These are phyloP conservation scores for Arachnopeziza araneosa DNA, from an alignment of 2,329 filamentous ascomycete genomes.

Conservation along the genomic window DNA sequence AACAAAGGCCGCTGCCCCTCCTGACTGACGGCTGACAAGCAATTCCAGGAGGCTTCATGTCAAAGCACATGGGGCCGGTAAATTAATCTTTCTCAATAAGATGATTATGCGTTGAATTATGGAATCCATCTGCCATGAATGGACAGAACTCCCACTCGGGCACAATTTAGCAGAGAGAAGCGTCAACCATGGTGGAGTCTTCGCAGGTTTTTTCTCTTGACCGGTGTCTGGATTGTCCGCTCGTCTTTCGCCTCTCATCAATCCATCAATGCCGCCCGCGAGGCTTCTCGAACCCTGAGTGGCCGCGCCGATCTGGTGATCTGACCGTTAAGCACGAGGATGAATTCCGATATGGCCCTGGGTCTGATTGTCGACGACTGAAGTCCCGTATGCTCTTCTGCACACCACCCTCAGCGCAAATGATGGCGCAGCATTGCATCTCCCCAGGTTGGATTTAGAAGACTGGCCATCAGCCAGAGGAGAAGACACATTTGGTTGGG, in stretches of 20 bases:
- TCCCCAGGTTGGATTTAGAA: neutral
- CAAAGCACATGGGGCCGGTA: neutral
- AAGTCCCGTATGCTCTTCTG: neutral
- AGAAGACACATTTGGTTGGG: neutral
- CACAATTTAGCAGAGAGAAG: neutral
- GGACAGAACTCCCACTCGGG: neutral
- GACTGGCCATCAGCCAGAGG: neutral
- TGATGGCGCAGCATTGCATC: neutral
- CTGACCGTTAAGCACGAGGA: constrained; percentile 13
- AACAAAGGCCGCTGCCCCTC: neutral
- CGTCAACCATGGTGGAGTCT: neutral
- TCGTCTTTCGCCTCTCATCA: constrained; percentile 10
- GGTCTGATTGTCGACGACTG: neutral
- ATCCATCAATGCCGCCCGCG: constrained; percentile 10
- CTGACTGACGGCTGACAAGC: constrained; percentile 2
- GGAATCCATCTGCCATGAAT: neutral
- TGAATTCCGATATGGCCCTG: constrained; percentile 1
- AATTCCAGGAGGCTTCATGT: neutral
- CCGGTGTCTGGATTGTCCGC: neutral
- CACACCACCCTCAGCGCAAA: neutral
- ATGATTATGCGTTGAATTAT: constrained; percentile 2
- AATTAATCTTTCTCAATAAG: neutral
- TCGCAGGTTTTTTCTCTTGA: neutral
- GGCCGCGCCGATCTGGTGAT: constrained; percentile 9
- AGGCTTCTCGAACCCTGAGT: constrained; percentile 16